These are phyloP conservation scores for Esteya vermicola DNA, from an alignment of 2,329 filamentous ascomycete genomes.

Conservation along the genomic window DNA sequence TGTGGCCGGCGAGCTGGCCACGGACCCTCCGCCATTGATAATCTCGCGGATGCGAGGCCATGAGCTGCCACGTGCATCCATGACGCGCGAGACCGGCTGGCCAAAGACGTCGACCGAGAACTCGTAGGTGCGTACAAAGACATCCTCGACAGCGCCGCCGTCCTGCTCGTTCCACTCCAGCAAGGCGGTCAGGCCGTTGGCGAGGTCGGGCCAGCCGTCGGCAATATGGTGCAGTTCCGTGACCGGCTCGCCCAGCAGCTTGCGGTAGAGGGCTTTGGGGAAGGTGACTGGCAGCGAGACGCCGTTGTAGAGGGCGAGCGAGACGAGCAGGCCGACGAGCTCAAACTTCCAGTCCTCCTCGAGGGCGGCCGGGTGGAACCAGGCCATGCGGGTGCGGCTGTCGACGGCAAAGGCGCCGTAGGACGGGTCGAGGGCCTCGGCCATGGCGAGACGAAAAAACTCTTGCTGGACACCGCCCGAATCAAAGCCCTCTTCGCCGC, in stretches of 20 bases:
- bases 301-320: conserved; percentile 84
- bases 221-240: conserved; percentile 61
- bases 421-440: conserved; percentile 62
- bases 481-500: conserved; percentile 79
- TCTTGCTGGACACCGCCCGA: conserved; percentile 94
- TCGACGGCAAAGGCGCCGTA: conserved; percentile 76
- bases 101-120: conserved; percentile 55
- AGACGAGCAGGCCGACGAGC: conserved; percentile 74
- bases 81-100: conserved; percentile 41
- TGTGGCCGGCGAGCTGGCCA: conserved; percentile 9
- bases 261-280: conserved; percentile 69
- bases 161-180: conserved; percentile 63
- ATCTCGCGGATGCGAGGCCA: conserved; percentile 39
- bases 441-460: conserved; percentile 77
- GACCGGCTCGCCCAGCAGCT: conserved; percentile 56
- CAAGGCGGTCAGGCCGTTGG: conserved; percentile 57
- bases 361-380: conserved; percentile 72
- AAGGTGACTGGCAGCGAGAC: conserved; percentile 84
- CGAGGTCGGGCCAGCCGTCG: conserved; percentile 78
- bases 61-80: conserved; percentile 27
- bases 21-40: conserved; percentile 3
- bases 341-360: conserved; percentile 86
- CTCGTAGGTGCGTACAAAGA: conserved; percentile 75
- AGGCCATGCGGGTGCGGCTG: conserved; percentile 60
- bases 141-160: conserved; percentile 63